These are phyloP conservation scores for Bacidia gigantensis DNA, from an alignment of 495 filamentous ascomycete species.

Conservation along the genomic window DNA sequence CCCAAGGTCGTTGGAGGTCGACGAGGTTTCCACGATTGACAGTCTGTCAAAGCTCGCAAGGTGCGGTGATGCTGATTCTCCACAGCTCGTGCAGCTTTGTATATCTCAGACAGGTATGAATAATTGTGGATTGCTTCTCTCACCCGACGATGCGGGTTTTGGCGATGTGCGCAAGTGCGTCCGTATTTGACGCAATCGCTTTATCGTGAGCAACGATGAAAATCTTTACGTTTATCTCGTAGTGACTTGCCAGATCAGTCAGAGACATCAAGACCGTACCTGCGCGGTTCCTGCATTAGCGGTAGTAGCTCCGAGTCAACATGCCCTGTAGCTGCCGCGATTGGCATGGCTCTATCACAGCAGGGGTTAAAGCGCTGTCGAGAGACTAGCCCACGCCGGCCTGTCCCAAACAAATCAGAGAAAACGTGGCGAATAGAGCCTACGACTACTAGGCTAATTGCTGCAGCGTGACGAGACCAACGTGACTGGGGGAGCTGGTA, in stretches of 20 bases:
- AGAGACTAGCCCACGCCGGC: not conserved
- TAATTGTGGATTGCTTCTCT: not conserved
- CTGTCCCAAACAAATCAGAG: slow-evolving; percentile 12
- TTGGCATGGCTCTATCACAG: slow-evolving; percentile 11
- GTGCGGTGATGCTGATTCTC: not conserved
- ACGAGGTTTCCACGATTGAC: too few relatives aligned
- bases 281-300: slow-evolving; percentile 20
- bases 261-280: slow-evolving; percentile 11
- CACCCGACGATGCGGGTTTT: not conserved
- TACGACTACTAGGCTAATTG: too few relatives aligned
- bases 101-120: not conserved
- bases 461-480: slow-evolving; percentile 15
- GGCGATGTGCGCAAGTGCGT: not conserved
- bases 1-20: not conserved
- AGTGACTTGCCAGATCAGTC: not conserved
- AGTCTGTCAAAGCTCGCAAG: too few relatives aligned
- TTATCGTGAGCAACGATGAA: slow-evolving; percentile 4
- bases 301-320: not conserved
- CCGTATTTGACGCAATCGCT: not conserved
- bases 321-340: slow-evolving; percentile 8
- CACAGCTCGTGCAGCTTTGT: not conserved
- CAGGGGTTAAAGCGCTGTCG: slow-evolving; percentile 7
- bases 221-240: slow-evolving; percentile 10
- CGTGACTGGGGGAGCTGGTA: slow-evolving; percentile 1
- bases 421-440: slow-evolving; percentile 6